Evolutionary conservation across 495 filamentous ascomycete species (phyloP), one percentile per base, ranked within the genome.

Genomic region (Aspergillus panamensis): DNA sequence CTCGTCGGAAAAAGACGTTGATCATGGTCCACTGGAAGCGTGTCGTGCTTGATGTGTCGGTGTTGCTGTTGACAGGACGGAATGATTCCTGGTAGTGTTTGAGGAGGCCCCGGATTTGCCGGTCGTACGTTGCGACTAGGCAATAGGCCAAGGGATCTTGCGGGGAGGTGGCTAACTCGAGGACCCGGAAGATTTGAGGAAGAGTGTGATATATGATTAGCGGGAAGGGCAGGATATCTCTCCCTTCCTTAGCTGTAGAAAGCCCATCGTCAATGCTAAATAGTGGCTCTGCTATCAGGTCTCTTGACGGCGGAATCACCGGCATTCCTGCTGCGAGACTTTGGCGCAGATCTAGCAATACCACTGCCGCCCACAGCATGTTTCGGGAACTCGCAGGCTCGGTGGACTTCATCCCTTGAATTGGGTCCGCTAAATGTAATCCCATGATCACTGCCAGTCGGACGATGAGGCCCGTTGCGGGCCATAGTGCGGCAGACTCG

Each of bases 1-100:
- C 31, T 10, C 49, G 49, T 16, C 49, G 49, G 33, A 37, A 39
- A 16, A 51, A 51, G 49, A 51, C 12, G n/a, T 51, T 51, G 31
- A 39, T 25, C 25, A 25, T 25, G 2, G 25, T 25, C 25, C 25
- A 25, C 25, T 25, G 25, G 25, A 25, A 2, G 16, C 49, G 37
- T 51, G 49, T 39, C 12, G 49, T 6, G 16, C 29, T 35, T 2
- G 31, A 13, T 19, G 16, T 33, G 7, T 39, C 17, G 31, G 14
- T 40, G 9, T 6, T 40, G 14, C 25, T 19, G 31, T 8, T 3
- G 48, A 3, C n/a, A 3, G 49, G 37, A 19, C 13, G n/a, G 19
- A 39, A 37, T 37, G 19, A 37, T n/a, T 20, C 9, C n/a, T 51
- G 31, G 33, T 17, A 39, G n/a, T 39, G n/a, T 19, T 51, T 51